These are phyloP conservation scores for Kwoniella shivajii DNA, from an alignment of 1,284 basidiomycete genomes.

Conservation along the genomic window DNA sequence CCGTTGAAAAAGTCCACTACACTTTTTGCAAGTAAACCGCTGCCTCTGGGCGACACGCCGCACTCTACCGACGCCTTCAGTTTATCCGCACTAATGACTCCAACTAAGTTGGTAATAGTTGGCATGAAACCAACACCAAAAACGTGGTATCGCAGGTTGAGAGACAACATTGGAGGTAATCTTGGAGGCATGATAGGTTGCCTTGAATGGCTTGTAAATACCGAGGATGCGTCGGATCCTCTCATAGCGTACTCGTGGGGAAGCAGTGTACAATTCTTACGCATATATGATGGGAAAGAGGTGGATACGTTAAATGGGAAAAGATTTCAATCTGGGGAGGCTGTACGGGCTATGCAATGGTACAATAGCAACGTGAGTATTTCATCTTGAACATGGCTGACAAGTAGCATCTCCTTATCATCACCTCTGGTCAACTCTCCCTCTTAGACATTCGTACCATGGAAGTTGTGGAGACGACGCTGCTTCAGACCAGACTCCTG, in stretches of 20 bases:
- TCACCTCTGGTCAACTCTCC: conserved; percentile 64
- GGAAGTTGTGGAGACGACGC: conserved; percentile 45
- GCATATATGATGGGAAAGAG: conserved; percentile 56
- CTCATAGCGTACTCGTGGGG: conserved; percentile 84
- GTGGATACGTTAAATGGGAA: conserved; percentile 51
- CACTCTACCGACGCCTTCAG: conserved; percentile 83
- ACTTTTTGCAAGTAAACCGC: conserved; percentile 74
- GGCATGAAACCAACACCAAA: conserved; percentile 88
- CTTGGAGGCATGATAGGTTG: conserved; percentile 61
- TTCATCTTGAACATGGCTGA: conserved; percentile 59
- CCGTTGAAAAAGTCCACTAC: conserved; percentile 59
- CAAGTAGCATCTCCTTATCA: conserved; percentile 55
- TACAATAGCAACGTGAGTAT: conserved; percentile 55
- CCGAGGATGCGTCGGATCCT: conserved; percentile 57
- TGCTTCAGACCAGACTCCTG: conserved; percentile 43
- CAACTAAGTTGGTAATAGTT: conserved; percentile 87
- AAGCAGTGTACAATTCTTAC: conserved; percentile 64
- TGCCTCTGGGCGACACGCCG: conserved; percentile 76
- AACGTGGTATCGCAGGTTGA: conserved; percentile 84
- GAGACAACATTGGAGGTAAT: conserved; percentile 57
- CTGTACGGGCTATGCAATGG: conserved; percentile 57
- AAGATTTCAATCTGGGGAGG: conserved; percentile 44
- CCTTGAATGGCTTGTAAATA: conserved; percentile 73
- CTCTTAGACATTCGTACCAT: conserved; percentile 67
- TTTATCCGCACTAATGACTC: conserved; percentile 83